Conservation (phyloP, 2,329 filamentous ascomycete species). For the Fonsecaea nubica region DNA sequence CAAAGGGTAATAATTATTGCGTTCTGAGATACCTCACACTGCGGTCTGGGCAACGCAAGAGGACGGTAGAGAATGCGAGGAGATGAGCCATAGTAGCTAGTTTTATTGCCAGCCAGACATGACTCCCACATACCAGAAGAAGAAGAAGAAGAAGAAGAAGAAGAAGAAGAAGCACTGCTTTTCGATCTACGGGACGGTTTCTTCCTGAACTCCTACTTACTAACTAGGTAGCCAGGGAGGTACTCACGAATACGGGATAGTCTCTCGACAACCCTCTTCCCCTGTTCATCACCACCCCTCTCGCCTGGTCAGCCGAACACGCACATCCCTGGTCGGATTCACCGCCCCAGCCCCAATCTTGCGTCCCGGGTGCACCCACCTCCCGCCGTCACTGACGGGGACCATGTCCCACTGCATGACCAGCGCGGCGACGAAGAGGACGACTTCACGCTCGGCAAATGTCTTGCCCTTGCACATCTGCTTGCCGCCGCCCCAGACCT, state of each 20-base stretch:
- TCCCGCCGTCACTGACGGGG: conserved; percentile 49
- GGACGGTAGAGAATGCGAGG: too few species aligned
- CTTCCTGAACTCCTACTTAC: too few species aligned
- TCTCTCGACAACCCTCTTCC: neutral
- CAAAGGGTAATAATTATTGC: too few species aligned
- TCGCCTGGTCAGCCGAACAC: conserved; percentile 60
- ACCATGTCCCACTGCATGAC: conserved; percentile 64
- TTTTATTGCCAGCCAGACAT: too few species aligned
- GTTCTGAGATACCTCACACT: too few species aligned
- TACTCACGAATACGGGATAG: neutral
- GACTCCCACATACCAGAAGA: too few species aligned
- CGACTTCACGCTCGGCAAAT: conserved; percentile 58
- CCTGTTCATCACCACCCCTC: conserved; percentile 30
- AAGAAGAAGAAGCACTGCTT: too few species aligned
- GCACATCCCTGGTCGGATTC: conserved; percentile 59
- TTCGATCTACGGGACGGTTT: too few species aligned
- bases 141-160: too few species aligned
- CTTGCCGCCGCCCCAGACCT: conserved; percentile 58
- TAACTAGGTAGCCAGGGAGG: too few species aligned
- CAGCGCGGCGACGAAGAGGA: conserved; percentile 60
- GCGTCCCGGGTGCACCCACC: conserved; percentile 60
- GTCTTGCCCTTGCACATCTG: conserved; percentile 58
- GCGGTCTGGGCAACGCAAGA: too few species aligned
- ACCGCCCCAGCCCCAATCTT: conserved; percentile 58
- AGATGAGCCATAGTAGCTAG: too few species aligned